Evolutionary conservation across 129 eudicot species (phyloP), one percentile per base, ranked within the genome.

Genomic region (Kitagawia praeruptora): DNA sequence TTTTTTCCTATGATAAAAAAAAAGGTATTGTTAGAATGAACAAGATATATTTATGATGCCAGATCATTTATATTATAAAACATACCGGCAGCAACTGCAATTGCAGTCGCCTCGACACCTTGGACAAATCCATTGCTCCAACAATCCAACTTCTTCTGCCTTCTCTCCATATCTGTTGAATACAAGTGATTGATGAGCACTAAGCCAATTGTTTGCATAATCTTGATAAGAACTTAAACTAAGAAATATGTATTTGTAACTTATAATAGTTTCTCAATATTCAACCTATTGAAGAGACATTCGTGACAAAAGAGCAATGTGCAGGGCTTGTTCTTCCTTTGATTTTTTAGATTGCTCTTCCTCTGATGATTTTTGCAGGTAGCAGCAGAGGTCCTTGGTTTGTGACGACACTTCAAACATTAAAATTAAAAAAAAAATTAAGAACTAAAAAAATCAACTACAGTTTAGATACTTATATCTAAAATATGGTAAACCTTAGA

Each of bases 31-130:
- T 47, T 25, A 61, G 41, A 75, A 8, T 77, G 12, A 27, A 61
- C 28, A 66, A 4, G 56, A 15, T 18, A 45, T 38, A 4, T 19
- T 39, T 45, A 40, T 21, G 4, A 56, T 25, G 49, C 23, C 0
- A 47, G 2, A 66, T 63, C 27, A 46, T 46, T 10, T 2, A 46
- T 64, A 85, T 85, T 80, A 14, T 0, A 14, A 3, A 48, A 14
- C 56, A 18, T 85, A 96, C 99, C 81, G 90, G 87, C 99, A 96
- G 23, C 82, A 19, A 79, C 99, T 96, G 85, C 99, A 96, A 92
- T 95, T 95, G 86, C 99, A 95, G 6, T 84, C 84, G 63, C 84
- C 96, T 78, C 91, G 87, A 79, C 98, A 95, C 87, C 40, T 92
- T 70, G 98, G 98, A 85, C 98, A 95, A 25, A 44, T 80, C 98